phyloP scores from a whole-genome alignment of 148 eudicot species.

The Selenicereus undatus region DNA sequence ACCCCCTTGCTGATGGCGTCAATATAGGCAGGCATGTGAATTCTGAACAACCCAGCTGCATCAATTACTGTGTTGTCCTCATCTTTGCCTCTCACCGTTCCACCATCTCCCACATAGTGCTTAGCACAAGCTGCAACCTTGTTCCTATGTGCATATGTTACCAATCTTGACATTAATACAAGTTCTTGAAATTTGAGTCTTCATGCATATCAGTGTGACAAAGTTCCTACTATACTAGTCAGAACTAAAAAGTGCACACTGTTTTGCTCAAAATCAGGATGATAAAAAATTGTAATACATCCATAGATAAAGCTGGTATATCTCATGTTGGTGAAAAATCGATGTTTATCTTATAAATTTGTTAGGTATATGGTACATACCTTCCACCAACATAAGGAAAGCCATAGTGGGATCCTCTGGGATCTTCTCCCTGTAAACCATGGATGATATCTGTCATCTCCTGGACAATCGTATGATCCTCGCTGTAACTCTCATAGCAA shows the following conservation, averaged over 20 bases:
- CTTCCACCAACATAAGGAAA: slow-evolving; percentile 28
- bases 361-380: slow-evolving; percentile 6
- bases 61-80: slow-evolving; percentile 30
- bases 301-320: no score
- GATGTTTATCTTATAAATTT: no score
- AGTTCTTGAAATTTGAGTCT: no score
- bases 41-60: slow-evolving; percentile 24
- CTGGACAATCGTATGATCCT: slow-evolving; percentile 33
- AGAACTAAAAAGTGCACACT: no score
- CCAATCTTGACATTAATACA: slow-evolving; percentile 5
- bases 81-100: slow-evolving; percentile 26
- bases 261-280: no score
- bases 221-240: no score
- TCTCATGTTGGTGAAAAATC: no score
- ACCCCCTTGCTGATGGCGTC: slow-evolving; percentile 34
- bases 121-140: slow-evolving; percentile 38
- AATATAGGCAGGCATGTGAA: slow-evolving; percentile 40
- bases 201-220: no score
- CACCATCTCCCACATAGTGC: slow-evolving; percentile 37
- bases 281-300: no score
- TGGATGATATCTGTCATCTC: slow-evolving; percentile 39
- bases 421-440: slow-evolving; percentile 33
- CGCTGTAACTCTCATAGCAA: slow-evolving; percentile 39
- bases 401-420: slow-evolving; percentile 17
- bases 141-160: slow-evolving; percentile 12